A percentile compares a stretch with the other conserved stretches of the same genome.
Conservation (phyloP, 2,329 filamentous ascomycete genomes). For the Microsporum ferrugineum region DNA sequence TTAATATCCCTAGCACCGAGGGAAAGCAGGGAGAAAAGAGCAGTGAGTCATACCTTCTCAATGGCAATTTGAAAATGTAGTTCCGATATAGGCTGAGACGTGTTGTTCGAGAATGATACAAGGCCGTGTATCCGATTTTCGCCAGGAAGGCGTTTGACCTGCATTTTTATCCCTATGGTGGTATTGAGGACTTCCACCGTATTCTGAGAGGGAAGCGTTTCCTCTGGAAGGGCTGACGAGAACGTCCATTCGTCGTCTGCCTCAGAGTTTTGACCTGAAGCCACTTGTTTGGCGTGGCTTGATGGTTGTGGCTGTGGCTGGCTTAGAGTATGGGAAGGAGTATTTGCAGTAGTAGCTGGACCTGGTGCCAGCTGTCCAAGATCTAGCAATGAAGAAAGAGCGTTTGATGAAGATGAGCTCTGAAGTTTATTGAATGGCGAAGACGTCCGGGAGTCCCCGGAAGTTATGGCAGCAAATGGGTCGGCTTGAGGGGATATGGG, state of each 20-base stretch:
- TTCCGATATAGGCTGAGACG: conserved; percentile 57
- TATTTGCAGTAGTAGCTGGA: background rate
- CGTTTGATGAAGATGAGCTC: conserved; percentile 15
- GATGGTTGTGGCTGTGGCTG: conserved; percentile 16
- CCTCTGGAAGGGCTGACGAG: conserved; percentile 66
- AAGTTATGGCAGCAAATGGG: conserved; percentile 50
- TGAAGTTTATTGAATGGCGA: conserved; percentile 27
- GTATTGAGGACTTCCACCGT: conserved; percentile 58
- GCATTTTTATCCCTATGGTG: conserved; percentile 60
- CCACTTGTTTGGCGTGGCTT: conserved; percentile 17
- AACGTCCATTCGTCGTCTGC: conserved; percentile 94
- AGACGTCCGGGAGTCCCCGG: conserved; percentile 40
- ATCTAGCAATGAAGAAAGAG: conserved; percentile 25
- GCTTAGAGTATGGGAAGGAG: background rate
- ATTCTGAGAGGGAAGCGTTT: conserved; percentile 48
- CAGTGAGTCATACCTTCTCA: conserved; percentile 58
- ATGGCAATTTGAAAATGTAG: conserved; percentile 88
- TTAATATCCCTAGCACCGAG: background rate
- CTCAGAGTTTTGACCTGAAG: conserved; percentile 23
- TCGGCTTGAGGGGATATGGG: conserved; percentile 36
- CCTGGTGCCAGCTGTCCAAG: conserved; percentile 15
- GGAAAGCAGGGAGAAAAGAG: background rate
- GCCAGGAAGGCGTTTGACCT: conserved; percentile 49
- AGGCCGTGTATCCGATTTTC: conserved; percentile 54
- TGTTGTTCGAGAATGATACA: conserved; percentile 76